phyloP scores from a whole-genome alignment of 139 green algal genomes.

The Mychonastes homosphaera region DNA sequence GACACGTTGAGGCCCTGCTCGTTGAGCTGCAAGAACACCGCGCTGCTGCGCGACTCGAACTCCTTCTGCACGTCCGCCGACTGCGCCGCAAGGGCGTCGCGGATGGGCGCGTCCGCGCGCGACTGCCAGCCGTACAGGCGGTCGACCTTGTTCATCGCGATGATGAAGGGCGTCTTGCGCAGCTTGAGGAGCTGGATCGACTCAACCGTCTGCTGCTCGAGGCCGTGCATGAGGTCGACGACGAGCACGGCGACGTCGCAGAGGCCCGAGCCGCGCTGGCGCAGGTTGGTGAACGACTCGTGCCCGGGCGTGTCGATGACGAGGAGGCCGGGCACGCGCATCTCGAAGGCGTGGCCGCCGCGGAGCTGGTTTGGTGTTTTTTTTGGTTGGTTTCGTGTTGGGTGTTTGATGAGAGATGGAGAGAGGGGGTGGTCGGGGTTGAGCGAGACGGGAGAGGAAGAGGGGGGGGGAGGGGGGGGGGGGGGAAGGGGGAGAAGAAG shows the following conservation, averaged over 20 bases:
- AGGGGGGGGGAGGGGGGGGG: neutral
- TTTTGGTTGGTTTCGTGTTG: too few relatives aligned
- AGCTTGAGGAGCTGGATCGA: conserved; percentile 91
- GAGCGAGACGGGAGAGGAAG: neutral
- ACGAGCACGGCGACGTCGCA: conserved; percentile 98
- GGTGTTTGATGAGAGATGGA: neutral
- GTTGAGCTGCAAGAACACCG: conserved; percentile 48
- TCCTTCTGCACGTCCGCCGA: conserved; percentile 47
- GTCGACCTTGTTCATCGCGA: conserved; percentile 97
- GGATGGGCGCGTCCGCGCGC: conserved; percentile 61
- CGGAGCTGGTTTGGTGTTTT: conserved; percentile 19
- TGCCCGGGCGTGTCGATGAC: conserved; percentile 98
- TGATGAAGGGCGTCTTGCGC: conserved; percentile 96
- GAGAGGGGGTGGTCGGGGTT: neutral
- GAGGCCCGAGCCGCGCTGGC: conserved; percentile 77
- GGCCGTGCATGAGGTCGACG: conserved; percentile 96
- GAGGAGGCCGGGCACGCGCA: conserved; percentile 80
- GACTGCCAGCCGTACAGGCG: conserved; percentile 89
- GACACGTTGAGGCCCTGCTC: conserved; percentile 87
- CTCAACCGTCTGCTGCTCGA: conserved; percentile 98
- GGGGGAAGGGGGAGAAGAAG: neutral
- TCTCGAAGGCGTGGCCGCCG: conserved; percentile 52
- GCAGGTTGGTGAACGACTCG: conserved; percentile 96
- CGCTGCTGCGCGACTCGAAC: conserved; percentile 43
- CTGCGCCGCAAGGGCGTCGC: conserved; percentile 62